Evolutionary conservation across 1,284 basidiomycete genomes (phyloP), one percentile per base, ranked within the genome.

Genomic region (Heterobasidion parviporum): DNA sequence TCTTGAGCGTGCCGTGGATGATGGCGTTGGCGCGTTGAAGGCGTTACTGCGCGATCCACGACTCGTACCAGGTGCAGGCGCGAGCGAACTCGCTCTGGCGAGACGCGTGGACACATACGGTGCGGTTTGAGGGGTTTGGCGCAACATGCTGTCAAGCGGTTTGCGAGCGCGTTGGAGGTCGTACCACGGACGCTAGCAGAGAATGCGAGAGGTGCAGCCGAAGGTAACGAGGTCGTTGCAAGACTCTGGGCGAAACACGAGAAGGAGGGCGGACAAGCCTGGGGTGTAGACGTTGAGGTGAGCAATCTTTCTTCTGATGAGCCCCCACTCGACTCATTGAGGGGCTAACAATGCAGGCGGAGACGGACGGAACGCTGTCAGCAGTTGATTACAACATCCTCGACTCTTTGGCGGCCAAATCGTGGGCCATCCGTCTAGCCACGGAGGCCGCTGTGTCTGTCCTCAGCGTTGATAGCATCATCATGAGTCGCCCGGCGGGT

Each of bases 21-120:
- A 99, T 66, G 97, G 96, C 32, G 94, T 97, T 62, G 96, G 94
- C 71, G 95, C 97, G 47, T 90, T 99, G 73, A 97, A 98, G 74
- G 83, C 91, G 34, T 73, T 99, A 57, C 75, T 98, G 62, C 94
- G 94, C 66, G 97, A 99, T 66, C 79, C 87, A 26, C 77, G 95
- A 50, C 78, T 98, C 54, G 92, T 99, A 1, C 89, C 97, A 6
- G 97, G 97, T 14, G 97, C 94, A 1, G 97, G 97, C 20, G 93
- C 96, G 1, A 85, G 88, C 35, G 97, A 99, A 74, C 78, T 98
- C 52, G 96, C 96, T 74, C 81, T 99, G 26, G 87, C 92, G 2
- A 83, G 82, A 66, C 76, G 90, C 38, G 83, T 99, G 50, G 88
- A 94, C 55, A 80, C 79, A 57, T 96, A 94, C 66, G 97, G 95